Evolutionary conservation across 2,329 filamentous ascomycete species (phyloP), one percentile per base, ranked within the genome.

Genomic region (Penicillium griseofulvum): DNA sequence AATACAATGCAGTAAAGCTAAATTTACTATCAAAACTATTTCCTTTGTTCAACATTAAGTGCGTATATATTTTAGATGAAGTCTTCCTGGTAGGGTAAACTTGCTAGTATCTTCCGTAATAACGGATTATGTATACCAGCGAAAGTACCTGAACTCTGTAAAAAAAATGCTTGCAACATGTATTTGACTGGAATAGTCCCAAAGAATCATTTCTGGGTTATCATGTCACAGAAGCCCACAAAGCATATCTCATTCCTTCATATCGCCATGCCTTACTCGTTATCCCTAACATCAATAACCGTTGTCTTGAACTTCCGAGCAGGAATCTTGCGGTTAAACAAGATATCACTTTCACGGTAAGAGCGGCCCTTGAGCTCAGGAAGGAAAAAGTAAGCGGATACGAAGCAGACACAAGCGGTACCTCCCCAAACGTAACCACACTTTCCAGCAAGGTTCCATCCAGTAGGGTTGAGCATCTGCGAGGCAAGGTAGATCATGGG

Each of bases 371-470:
- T 78, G 41, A 77, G 64, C 63, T 79, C 77, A 11, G 77, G 78
- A 24, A 80, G 65, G 57, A 66, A 70, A 65, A 78, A 79, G 64
- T 69, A 78, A 2, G 75, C 75, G 59, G 65, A 61, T 5, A 78
- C 44, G 66, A 69, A 75, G 61, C 74, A 78, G 10, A 79, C 67
- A 4, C 66, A 26, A 5, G 74, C 75, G 5, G 77, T 79, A 2
- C 71, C 65, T 2, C 74, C 78, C 78, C 76, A 80, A n/a, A 80
- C 72, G 54, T 75, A 80, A 2, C 76, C 78, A 54, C 76, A 79
- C 68, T 79, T 79, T 33, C 76, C 77, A 0, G 71, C 74, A 11
- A 76, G 60, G 51, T 77, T 72, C 68, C 73, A 74, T 11, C 71
- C 71, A 0, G 71, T 74, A 0, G 69, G 63, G 60, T 77, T 77